Evolutionary conservation across 2,329 filamentous ascomycete species (phyloP), one percentile per base, ranked within the genome.

Genomic region (Trichophyton benhamiae): DNA sequence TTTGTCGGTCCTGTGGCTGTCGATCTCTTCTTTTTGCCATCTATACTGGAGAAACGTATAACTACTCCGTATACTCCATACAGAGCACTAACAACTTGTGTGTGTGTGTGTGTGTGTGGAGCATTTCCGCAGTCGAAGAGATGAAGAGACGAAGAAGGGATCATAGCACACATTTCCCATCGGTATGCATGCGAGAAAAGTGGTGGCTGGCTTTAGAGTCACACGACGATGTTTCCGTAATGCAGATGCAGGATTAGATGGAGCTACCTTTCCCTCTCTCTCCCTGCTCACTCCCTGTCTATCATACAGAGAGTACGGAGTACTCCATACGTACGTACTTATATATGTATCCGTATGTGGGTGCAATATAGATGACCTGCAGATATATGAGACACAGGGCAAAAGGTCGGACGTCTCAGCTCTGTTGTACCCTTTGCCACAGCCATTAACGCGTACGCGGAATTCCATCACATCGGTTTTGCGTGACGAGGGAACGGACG

Each of bases 101-200:
- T 55, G 52, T 55, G 52, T 36, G 52, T 55, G 52, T 53, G 17
- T 55, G 52, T 55, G 52, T 36, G 52, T 55, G 52, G 52, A 55
- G 52, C 52, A 25, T 27, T 55, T 55, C 52, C 52, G 52, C 52
- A 36, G 30, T 55, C 4, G 25, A 22, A 36, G 33, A 38, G 33
- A 38, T 13, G 33, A 38, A 38, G 33, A 30, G 52, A 55, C 30
- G 52, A 55, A 27, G 52, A 55, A 33, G 52, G 30, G 52, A 55
- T 55, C 52, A 55, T 55, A 55, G 52, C 52, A 55, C 52, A 55
- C 27, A n/a, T 33, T 11, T 20, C n/a, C 13, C 52, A 36, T 36
- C 27, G 5, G 27, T 15, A 27, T 25, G 46, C 13, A 52, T 27
- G 20, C 22, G 20, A 52, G 7, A 44, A 25, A 52, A 52, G 13